These are phyloP conservation scores for Hortiboletus flavorubellus DNA, from an alignment of 768 basidiomycete genomes.

Conservation along the genomic window DNA sequence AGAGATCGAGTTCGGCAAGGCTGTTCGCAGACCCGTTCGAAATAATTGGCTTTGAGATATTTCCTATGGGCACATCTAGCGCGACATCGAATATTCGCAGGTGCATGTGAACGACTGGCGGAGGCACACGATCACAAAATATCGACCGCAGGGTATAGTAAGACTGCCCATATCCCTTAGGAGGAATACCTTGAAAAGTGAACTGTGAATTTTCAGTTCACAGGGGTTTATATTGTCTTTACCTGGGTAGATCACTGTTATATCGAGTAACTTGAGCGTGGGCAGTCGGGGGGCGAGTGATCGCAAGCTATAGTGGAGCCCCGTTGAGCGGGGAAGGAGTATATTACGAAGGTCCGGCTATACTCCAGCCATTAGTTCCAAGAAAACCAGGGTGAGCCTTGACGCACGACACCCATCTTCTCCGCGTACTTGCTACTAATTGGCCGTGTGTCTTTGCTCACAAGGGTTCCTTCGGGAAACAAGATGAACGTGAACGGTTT, in stretches of 20 bases:
- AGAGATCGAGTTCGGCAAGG: slow-evolving; percentile 46
- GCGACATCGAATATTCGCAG: slow-evolving; percentile 73
- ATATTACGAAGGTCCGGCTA: slow-evolving; percentile 77
- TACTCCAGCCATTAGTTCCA: slow-evolving; percentile 6
- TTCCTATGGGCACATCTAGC: slow-evolving; percentile 65
- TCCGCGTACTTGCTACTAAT: slow-evolving; percentile 85
- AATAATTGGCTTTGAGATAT: slow-evolving; percentile 39
- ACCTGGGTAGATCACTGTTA: slow-evolving; percentile 93
- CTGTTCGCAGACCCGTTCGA: slow-evolving; percentile 28
- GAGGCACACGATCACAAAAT: slow-evolving; percentile 75
- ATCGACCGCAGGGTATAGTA: slow-evolving; percentile 90
- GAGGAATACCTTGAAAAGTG: slow-evolving; percentile 59
- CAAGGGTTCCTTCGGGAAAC: slow-evolving; percentile 95
- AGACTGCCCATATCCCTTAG: slow-evolving; percentile 76
- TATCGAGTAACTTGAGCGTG: slow-evolving; percentile 77
- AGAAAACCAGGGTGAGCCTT: background rate
- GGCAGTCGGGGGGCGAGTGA: slow-evolving; percentile 77
- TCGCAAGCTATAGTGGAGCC: slow-evolving; percentile 80
- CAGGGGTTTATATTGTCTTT: slow-evolving; percentile 1
- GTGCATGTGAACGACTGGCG: slow-evolving; percentile 86
- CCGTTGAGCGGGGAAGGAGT: slow-evolving; percentile 92
- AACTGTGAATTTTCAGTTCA: background rate
- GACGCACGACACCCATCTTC: slow-evolving; percentile 81
- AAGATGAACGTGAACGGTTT: slow-evolving; percentile 78
- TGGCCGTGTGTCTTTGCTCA: slow-evolving; percentile 81